phyloP scores from a whole-genome alignment of 441 rosid genomes.

The Bruguiera hainesii region DNA sequence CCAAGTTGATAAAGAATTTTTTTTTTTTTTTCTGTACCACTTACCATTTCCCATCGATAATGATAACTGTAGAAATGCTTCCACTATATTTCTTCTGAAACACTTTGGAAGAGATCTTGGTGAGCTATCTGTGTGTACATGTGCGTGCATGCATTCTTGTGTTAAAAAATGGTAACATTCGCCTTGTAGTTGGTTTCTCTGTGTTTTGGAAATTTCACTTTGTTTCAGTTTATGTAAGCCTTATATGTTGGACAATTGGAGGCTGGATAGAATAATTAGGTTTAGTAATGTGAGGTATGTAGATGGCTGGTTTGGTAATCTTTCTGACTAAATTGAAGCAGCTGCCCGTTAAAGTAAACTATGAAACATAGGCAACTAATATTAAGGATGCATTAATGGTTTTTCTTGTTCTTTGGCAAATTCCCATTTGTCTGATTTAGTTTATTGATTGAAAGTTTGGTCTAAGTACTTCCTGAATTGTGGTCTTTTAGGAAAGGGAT shows the following conservation, averaged over 20 bases:
- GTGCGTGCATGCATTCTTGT: no score
- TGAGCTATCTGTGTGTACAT: no score
- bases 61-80: no score
- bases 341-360: neutral
- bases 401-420: conserved; percentile 1
- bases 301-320: neutral
- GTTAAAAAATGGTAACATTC: neutral
- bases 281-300: neutral
- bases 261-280: neutral
- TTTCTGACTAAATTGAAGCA: conserved; percentile 1
- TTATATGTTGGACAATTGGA: neutral
- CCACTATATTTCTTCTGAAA: no score
- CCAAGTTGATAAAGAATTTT: conserved; percentile 18
- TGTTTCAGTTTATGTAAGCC: neutral
- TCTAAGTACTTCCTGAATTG: neutral
- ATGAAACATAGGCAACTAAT: no score
- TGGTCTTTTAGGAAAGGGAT: conserved; percentile 81
- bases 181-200: conserved; percentile 4
- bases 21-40: neutral
- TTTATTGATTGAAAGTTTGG: conserved; percentile 9
- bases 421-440: conserved; percentile 6
- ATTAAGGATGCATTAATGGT: no score
- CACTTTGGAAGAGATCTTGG: no score
- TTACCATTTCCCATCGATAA: no score
- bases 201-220: conserved; percentile 3